Percentiles rank a stretch among this genome's conserved stretches.
Evolutionary conservation across 106 monocot species (phyloP).

Genomic region (Dendrobium huoshanense): DNA sequence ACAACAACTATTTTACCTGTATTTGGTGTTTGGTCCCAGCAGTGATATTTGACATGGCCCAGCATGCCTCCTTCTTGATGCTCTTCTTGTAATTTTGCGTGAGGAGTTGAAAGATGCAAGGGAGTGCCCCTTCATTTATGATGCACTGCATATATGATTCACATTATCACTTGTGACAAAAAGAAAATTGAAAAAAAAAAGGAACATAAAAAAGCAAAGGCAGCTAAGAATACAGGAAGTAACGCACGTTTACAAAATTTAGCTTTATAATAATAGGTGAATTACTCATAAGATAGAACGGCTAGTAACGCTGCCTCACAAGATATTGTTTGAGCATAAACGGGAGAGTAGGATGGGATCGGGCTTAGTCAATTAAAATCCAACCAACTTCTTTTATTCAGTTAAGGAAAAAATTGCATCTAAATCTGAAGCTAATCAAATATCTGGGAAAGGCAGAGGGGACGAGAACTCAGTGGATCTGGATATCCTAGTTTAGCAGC

Average conservation of each 20-base stretch:
- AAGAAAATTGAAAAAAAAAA: not conserved
- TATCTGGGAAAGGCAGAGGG: not conserved
- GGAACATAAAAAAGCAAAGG: not conserved
- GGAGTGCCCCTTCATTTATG: not conserved
- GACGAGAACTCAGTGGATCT: not conserved
- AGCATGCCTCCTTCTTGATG: conserved; percentile 40
- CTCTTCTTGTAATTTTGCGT: conserved; percentile 24
- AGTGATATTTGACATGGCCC: conserved; percentile 40
- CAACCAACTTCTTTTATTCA: not conserved
- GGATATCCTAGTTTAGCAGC: not conserved
- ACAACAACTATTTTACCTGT: conserved; percentile 22
- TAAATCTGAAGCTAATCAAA: not conserved
- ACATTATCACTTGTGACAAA: not conserved
- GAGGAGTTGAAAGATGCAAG: not conserved
- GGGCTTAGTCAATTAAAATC: not conserved
- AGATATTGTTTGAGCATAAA: not conserved
- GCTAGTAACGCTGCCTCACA: not conserved
- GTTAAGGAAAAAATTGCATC: not conserved
- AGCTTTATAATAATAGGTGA: not conserved
- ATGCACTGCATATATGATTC: conserved; percentile 1
- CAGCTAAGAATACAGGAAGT: not conserved
- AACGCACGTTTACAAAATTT: not conserved
- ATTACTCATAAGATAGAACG: not conserved
- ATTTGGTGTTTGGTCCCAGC: conserved; percentile 30
- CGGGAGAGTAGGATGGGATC: not conserved